Evolutionary conservation across 2,329 filamentous ascomycete species (phyloP).

Genomic region (Dactylellina leptospora): DNA sequence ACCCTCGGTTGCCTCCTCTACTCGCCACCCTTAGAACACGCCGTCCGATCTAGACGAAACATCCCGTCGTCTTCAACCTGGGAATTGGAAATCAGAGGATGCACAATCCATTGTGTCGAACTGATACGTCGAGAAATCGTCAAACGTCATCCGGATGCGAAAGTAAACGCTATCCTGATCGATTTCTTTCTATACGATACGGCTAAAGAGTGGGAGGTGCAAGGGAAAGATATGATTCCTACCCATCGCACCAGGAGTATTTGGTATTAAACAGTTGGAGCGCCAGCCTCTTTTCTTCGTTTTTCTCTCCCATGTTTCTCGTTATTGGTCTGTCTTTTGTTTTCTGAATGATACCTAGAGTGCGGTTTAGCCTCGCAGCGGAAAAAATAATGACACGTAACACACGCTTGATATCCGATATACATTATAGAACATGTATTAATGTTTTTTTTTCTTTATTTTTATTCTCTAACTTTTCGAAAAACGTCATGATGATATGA

Average conservation of each 20-base stretch:
- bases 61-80: constrained; percentile 77
- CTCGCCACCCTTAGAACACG: constrained; percentile 77
- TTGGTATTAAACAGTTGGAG: constrained; percentile 90
- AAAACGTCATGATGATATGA: too few relatives aligned
- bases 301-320: background rate
- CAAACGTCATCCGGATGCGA: constrained; percentile 73
- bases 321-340: background rate
- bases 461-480: too few relatives aligned
- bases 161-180: constrained; percentile 85
- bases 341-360: constrained; percentile 18
- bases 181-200: constrained; percentile 98
- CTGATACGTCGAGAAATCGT: constrained; percentile 83
- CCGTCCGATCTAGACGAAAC: constrained; percentile 71
- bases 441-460: background rate
- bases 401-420: too few relatives aligned
- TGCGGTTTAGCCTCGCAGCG: constrained; percentile 6
- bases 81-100: constrained; percentile 89
- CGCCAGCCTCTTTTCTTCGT: too few relatives aligned
- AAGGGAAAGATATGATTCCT: constrained; percentile 69
- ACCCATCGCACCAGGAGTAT: constrained; percentile 93
- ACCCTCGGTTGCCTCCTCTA: constrained; percentile 83
- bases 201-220: constrained; percentile 82
- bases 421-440: too few relatives aligned
- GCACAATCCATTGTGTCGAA: constrained; percentile 96
- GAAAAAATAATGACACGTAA: background rate